Evolutionary conservation across 495 filamentous ascomycete genomes (phyloP), one percentile per base, ranked within the genome.

Genomic region (Penicillium malachiteum): DNA sequence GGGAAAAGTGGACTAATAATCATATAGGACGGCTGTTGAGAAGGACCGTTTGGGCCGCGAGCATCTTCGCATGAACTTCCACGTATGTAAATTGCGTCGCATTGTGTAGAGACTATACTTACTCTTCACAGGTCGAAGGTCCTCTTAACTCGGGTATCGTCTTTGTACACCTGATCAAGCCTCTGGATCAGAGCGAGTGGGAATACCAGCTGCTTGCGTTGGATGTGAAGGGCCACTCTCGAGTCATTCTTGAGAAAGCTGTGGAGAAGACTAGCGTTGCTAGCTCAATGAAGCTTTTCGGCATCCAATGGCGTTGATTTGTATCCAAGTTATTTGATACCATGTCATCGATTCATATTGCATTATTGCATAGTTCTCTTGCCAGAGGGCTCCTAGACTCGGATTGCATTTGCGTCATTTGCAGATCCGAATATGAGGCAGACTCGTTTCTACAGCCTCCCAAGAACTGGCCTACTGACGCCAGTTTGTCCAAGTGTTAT

Each of bases 1-100:
- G 11, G 21, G 21, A 34, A 10, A 5, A 13, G 21, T 18, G 7
- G 11, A 32, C 31, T 33, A 33, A 46, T 21, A n/a, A 16, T 18
- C n/a, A 35, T 18, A 10, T 41, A 90, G 88, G 37, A 87, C 87
- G 7, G 84, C 76, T 0, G 64, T 79, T 1, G 81, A 81, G 54
- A 92, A 81, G 55, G 93, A 97, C 66, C 70, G 76, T 5, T 72
- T 81, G 55, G 94, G 92, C 3, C 84, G 81, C 42, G 88, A 97
- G 60, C 91, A 97, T 73, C 61, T 97, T 57, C 76, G 79, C 43
- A 90, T 98, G 80, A 87, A 89, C 48, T 98, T 98, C 69, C 87
- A 96, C 68, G 90, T 92, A 75, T 54, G 57, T 40, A n/a, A 43
- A 7, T 13, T 31, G 0, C 0, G 8, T n/a, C 42, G 1, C 33